Evolutionary conservation across 345 rosid species (phyloP).

Genomic region (Cochlearia excelsa): DNA sequence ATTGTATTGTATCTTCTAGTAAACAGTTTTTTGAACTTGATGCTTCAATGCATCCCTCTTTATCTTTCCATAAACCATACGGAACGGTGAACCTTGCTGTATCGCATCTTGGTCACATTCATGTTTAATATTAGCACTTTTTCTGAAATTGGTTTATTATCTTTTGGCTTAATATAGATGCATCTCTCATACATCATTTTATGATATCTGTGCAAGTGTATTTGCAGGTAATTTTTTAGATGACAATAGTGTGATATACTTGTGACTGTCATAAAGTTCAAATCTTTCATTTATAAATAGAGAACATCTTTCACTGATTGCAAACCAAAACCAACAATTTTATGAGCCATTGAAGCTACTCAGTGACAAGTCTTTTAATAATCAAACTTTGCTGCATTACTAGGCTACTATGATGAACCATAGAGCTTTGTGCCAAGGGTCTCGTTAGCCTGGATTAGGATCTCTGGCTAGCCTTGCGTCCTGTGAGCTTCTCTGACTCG

Average conservation of each 20-base stretch:
- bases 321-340: constrained; percentile 15
- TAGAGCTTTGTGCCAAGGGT: background rate
- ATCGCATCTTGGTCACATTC: background rate
- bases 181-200: too few relatives aligned
- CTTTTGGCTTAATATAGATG: background rate
- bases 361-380: background rate
- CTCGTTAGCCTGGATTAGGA: constrained; percentile 27
- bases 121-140: constrained; percentile 11
- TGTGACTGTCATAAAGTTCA: too few relatives aligned
- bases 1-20: constrained; percentile 2
- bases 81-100: constrained; percentile 7
- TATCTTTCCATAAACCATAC: background rate
- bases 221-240: too few relatives aligned
- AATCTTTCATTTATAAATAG: too few relatives aligned
- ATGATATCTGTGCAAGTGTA: too few relatives aligned
- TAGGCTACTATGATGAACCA: constrained; percentile 20
- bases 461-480: constrained; percentile 69
- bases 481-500: constrained; percentile 73
- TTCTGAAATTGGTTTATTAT: background rate
- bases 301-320: background rate
- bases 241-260: too few relatives aligned
- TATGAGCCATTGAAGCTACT: constrained; percentile 14
- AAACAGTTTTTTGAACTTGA: background rate
- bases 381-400: constrained; percentile 16
- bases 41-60: constrained; percentile 11